Evolutionary conservation across 805 yeast genomes (phyloP).

Genomic region (Ogataea trehalophila): DNA sequence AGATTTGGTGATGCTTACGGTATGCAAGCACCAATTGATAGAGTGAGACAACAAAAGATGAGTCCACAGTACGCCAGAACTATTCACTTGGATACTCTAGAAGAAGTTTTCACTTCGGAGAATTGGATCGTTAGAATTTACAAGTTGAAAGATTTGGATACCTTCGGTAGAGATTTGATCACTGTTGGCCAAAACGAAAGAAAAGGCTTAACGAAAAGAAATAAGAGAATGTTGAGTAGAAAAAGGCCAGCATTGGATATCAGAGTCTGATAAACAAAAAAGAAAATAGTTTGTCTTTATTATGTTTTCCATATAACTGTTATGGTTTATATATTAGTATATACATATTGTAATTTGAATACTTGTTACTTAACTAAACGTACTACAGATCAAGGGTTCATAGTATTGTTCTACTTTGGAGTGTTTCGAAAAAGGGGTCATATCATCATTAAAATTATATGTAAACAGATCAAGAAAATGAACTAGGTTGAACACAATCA

Average conservation of each 20-base stretch:
- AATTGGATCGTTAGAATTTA: slow-evolving; percentile 96
- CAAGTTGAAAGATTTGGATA: slow-evolving; percentile 84
- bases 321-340: background rate
- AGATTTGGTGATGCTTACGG: slow-evolving; percentile 70
- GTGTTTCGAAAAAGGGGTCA: too few relatives aligned
- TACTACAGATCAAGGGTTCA: too few relatives aligned
- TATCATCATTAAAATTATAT: background rate
- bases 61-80: slow-evolving; percentile 23
- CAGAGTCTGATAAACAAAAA: slow-evolving; percentile 16
- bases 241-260: slow-evolving; percentile 29
- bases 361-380: too few relatives aligned
- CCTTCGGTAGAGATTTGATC: slow-evolving; percentile 72
- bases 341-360: too few relatives aligned
- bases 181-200: slow-evolving; percentile 53
- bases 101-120: slow-evolving; percentile 92
- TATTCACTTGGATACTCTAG: slow-evolving; percentile 70
- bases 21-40: slow-evolving; percentile 63
- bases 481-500: background rate
- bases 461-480: background rate
- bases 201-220: slow-evolving; percentile 19
- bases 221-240: slow-evolving; percentile 23
- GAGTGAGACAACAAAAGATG: slow-evolving; percentile 77
- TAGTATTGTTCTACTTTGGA: too few relatives aligned
- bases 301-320: background rate
- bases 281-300: background rate